Evolutionary conservation across 2,329 filamentous ascomycete genomes (phyloP).

Genomic region (Trichoderma lentiforme): DNA sequence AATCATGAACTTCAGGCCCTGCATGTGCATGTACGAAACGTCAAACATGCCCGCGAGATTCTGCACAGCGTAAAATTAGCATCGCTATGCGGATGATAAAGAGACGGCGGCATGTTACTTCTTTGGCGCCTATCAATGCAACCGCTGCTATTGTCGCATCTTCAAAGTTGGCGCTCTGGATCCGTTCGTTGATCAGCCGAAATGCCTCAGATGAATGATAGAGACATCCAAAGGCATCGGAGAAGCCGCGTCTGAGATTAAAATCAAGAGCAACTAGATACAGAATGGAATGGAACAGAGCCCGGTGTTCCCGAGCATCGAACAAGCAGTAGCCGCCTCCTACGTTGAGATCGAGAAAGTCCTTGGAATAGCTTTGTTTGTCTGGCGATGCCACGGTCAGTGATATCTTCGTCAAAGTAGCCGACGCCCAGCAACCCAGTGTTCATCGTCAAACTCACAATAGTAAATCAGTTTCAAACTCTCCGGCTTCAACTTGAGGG

Average conservation of each 20-base stretch:
- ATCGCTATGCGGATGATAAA: too few species aligned
- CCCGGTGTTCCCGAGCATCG: neutral
- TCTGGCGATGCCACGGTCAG: neutral
- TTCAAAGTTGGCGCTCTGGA: neutral
- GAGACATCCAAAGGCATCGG: neutral
- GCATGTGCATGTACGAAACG: conserved; percentile 11
- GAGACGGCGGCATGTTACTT: too few species aligned
- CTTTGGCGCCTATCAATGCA: neutral
- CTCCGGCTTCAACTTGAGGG: neutral
- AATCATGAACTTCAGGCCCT: conserved; percentile 1
- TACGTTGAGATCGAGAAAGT: conserved; percentile 2
- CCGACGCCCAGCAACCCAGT: neutral
- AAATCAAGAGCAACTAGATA: conserved; percentile 10
- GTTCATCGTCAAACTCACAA: neutral
- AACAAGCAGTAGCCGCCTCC: neutral
- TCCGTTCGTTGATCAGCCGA: neutral
- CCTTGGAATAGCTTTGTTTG: neutral
- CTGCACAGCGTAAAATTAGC: neutral
- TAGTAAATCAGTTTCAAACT: conserved; percentile 1
- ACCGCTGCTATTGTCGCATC: conserved; percentile 10
- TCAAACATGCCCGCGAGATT: conserved; percentile 8
- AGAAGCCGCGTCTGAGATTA: neutral
- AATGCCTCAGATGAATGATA: conserved; percentile 13
- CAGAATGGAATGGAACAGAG: conserved; percentile 7
- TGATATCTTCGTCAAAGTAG: neutral